phyloP scores from a whole-genome alignment of 2,329 filamentous ascomycete species.

The Fusarium sp. region DNA sequence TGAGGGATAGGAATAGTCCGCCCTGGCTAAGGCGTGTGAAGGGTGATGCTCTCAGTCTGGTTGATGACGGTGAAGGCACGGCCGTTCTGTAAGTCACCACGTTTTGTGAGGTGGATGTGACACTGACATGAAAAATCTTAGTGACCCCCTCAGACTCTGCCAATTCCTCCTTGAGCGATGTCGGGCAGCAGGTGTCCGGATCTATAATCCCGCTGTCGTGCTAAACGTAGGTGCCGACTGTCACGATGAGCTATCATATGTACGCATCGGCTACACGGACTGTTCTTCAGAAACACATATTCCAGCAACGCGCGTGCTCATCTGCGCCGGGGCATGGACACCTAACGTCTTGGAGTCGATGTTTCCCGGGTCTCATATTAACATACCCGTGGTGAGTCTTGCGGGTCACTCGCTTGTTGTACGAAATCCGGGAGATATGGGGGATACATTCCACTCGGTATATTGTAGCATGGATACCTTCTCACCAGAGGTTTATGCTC shows the following conservation, averaged over 20 bases:
- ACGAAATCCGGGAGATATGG: conserved; percentile 63
- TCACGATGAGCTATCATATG: conserved; percentile 64
- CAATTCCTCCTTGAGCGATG: conserved; percentile 74
- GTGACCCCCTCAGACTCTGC: conserved; percentile 77
- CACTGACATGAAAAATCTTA: conserved; percentile 50
- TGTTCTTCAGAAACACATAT: conserved; percentile 65
- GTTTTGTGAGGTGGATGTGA: neutral
- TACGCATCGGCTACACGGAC: conserved; percentile 64
- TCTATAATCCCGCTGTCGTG: conserved; percentile 76
- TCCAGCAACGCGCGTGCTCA: conserved; percentile 75
- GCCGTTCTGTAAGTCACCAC: conserved; percentile 72
- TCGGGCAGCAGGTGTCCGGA: conserved; percentile 70
- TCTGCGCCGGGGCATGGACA: conserved; percentile 82
- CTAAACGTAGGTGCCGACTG: conserved; percentile 66
- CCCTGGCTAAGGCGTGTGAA: conserved; percentile 56
- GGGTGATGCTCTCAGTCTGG: conserved; percentile 71
- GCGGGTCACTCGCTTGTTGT: conserved; percentile 82
- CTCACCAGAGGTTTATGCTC: conserved; percentile 79
- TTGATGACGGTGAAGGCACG: conserved; percentile 72
- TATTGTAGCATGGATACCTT: conserved; percentile 75
- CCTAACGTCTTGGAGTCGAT: conserved; percentile 73
- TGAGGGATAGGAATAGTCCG: conserved; percentile 53
- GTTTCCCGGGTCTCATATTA: conserved; percentile 69
- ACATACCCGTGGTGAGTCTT: conserved; percentile 68
- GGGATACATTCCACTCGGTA: conserved; percentile 75